Evolutionary conservation across 768 basidiomycete genomes (phyloP).

Genomic region (Kwoniella pini): DNA sequence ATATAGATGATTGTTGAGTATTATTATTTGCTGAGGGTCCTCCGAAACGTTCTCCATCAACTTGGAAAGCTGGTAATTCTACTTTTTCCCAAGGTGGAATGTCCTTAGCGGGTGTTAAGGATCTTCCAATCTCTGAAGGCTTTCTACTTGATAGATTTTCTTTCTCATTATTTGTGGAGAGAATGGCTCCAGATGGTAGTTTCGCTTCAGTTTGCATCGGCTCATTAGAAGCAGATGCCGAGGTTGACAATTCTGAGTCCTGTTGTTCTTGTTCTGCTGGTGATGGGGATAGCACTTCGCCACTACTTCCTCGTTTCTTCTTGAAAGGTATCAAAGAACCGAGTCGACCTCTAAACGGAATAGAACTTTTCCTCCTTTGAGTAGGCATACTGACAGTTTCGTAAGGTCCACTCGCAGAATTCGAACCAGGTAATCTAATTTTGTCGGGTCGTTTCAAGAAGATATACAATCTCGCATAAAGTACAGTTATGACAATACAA

Average conservation of each 20-base stretch:
- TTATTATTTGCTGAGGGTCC: constrained; percentile 7
- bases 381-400: constrained; percentile 12
- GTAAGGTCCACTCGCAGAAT: constrained; percentile 12
- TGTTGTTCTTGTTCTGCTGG: background rate
- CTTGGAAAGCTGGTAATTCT: constrained; percentile 51
- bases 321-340: constrained; percentile 8
- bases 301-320: constrained; percentile 5
- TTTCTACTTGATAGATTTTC: background rate
- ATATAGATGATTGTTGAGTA: constrained; percentile 13
- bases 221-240: background rate
- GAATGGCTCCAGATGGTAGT: no score
- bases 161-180: background rate
- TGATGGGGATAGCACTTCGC: background rate
- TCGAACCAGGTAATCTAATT: constrained; percentile 47
- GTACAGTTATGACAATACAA: constrained; percentile 46
- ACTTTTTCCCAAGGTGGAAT: constrained; percentile 54
- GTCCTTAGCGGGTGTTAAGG: constrained; percentile 19
- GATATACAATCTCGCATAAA: constrained; percentile 53
- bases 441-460: constrained; percentile 56
- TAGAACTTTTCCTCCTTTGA: background rate
- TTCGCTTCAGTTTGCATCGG: no score
- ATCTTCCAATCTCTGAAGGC: background rate
- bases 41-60: constrained; percentile 48
- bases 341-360: background rate
- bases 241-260: background rate